Base-by-base conservation (phyloP, 345 rosid genomes). In the Gossypium herbaceum region DNA sequence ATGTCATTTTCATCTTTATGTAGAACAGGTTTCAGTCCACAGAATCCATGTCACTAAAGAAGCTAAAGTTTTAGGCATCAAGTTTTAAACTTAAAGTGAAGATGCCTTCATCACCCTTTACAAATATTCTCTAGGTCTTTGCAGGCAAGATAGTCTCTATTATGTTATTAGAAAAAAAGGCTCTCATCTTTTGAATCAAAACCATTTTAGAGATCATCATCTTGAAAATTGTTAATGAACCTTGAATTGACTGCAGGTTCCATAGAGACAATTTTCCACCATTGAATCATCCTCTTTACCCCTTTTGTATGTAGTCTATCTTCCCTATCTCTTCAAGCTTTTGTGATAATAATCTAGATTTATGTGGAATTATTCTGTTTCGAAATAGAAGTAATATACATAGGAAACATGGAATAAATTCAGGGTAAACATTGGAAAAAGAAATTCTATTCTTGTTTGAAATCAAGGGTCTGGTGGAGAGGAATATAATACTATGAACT, bases 331-430 rank as follows among this genome's bases (percentile, higher is more conserved):
- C 55, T 27, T 66, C 29, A 4, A 2, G n/a, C 39, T 47, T 67
- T 47, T 45, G 34, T 9, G 71, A 66, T 66, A 54, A 54, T 54
- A 66, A 66, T 45, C 54, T 66, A 45, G 71, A 66, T 66, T 66
- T 44, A 7, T 12, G 16, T 44, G 55, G 71, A 34, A 34, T 34
- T 34, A 34, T 34, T 34, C 41, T 34, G 41, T 34, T 34, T 34
- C 41, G 41, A 34, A 34, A 34, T 34, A 34, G 41, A 34, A 34
- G 41, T 34, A 34, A 47, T 24, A 47, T 45, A 45, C 12, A 7
- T 45, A 68, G 12, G 7, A 47, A 22, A 48, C 10, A 48, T 12
- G 41, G 71, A 68, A 68, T 15, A 24, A 24, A 68, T 68, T 47
- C 72, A 24, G 19, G 56, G 41, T 68, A 34, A 34, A 34, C 7